phyloP scores from a whole-genome alignment of 345 rosid species.

The Eucalyptus fibrosa region DNA sequence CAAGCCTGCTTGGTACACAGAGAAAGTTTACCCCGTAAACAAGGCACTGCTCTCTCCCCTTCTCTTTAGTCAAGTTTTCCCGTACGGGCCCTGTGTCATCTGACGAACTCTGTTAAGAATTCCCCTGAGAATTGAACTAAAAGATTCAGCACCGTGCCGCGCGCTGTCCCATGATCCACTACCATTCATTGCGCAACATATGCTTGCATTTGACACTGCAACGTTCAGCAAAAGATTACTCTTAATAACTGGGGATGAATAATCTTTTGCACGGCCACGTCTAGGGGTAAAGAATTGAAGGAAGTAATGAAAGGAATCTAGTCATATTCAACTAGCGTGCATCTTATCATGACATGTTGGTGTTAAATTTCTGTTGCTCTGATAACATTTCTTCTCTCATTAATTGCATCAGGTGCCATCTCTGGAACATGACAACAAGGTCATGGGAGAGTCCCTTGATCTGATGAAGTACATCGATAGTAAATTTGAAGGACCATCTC shows the following conservation, averaged over 20 bases:
- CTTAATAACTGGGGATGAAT: not conserved
- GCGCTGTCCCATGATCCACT: too few relatives aligned
- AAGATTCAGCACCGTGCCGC: not conserved
- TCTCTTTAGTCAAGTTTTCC: not conserved
- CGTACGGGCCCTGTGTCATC: not conserved
- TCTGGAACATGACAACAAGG: conserved; percentile 80
- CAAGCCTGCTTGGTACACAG: conserved; percentile 80
- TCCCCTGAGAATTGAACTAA: not conserved
- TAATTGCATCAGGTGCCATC: conserved; percentile 55
- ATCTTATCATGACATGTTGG: not conserved
- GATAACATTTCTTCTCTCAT: not conserved
- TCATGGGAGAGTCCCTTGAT: conserved; percentile 82
- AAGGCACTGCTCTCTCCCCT: conserved; percentile 27
- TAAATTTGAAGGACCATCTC: conserved; percentile 80
- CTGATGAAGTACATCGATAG: conserved; percentile 57
- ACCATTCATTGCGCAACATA: not conserved
- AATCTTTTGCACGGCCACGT: not conserved
- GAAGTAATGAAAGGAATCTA: not conserved
- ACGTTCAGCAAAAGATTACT: not conserved
- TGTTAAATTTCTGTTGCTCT: not conserved
- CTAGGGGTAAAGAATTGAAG: not conserved
- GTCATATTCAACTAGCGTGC: not conserved
- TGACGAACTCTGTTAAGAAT: not conserved
- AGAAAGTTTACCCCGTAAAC: conserved; percentile 55
- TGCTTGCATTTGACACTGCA: not conserved